phyloP scores from a whole-genome alignment of 148 eudicot genomes.

The Camellia sinensis region DNA sequence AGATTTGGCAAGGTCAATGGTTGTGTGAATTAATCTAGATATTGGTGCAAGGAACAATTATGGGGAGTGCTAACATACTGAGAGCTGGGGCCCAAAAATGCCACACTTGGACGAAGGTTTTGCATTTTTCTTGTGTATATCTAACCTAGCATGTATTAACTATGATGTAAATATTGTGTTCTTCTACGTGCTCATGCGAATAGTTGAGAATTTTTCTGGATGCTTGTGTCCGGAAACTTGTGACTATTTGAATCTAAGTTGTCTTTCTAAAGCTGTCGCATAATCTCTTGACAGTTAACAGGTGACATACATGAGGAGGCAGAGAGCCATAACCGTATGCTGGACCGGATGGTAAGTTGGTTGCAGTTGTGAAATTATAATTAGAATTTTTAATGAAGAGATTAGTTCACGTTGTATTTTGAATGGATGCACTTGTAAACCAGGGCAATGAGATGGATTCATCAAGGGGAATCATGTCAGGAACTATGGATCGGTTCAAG shows the following conservation, averaged over 20 bases:
- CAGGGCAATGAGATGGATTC: constrained; percentile 88
- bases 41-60: neutral
- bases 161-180: neutral
- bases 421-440: constrained; percentile 10
- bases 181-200: neutral
- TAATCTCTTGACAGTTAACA: constrained; percentile 52
- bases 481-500: constrained; percentile 80
- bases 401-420: constrained; percentile 2
- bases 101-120: neutral
- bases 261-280: neutral
- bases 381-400: neutral
- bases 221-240: neutral
- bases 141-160: neutral
- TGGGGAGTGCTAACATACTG: neutral
- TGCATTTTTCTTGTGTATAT: neutral
- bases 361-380: neutral
- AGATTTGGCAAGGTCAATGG: neutral
- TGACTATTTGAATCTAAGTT: neutral
- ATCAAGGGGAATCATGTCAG: constrained; percentile 83
- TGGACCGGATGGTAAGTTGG: constrained; percentile 59
- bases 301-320: constrained; percentile 92
- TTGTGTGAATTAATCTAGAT: neutral
- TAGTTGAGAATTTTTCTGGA: neutral
- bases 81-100: neutral
- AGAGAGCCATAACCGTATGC: constrained; percentile 74